Evolutionary conservation across 169 alveolate species (phyloP).

Genomic region (Fabrea salina): DNA sequence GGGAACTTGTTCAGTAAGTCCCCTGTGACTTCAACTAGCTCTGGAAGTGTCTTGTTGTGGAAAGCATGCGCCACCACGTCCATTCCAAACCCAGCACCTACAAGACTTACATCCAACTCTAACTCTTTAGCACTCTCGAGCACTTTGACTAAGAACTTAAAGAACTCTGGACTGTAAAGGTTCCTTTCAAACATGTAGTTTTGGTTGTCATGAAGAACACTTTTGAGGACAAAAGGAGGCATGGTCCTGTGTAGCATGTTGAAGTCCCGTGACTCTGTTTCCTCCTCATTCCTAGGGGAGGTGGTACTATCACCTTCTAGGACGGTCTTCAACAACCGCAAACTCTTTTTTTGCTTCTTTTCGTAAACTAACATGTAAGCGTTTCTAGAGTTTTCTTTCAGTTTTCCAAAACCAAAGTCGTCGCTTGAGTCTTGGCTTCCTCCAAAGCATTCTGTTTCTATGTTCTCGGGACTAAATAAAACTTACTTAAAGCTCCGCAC

Average conservation of each 20-base stretch:
- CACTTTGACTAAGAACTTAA: conserved; percentile 4
- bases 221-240: conserved; percentile 44
- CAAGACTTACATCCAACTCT: background rate
- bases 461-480: conserved; percentile 42
- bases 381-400: conserved; percentile 72
- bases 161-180: conserved; percentile 46
- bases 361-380: conserved; percentile 85
- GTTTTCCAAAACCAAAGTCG: conserved; percentile 38
- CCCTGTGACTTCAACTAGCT: background rate
- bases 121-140: conserved; percentile 10
- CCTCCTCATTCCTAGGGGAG: conserved; percentile 22
- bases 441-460: conserved; percentile 74
- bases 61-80: conserved; percentile 5
- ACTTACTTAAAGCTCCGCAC: conserved; percentile 53
- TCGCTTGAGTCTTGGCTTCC: conserved; percentile 44
- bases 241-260: conserved; percentile 35
- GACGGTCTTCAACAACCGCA: background rate
- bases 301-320: conserved; percentile 42
- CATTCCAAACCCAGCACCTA: background rate
- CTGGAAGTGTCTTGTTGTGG: conserved; percentile 23
- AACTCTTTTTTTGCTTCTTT: conserved; percentile 52
- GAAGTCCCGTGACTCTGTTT: conserved; percentile 36
- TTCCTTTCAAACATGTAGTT: conserved; percentile 51
- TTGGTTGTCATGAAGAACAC: conserved; percentile 56
- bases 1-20: conserved; percentile 4